phyloP scores from a whole-genome alignment of 306 rosid genomes.

The Prunus mume region DNA sequence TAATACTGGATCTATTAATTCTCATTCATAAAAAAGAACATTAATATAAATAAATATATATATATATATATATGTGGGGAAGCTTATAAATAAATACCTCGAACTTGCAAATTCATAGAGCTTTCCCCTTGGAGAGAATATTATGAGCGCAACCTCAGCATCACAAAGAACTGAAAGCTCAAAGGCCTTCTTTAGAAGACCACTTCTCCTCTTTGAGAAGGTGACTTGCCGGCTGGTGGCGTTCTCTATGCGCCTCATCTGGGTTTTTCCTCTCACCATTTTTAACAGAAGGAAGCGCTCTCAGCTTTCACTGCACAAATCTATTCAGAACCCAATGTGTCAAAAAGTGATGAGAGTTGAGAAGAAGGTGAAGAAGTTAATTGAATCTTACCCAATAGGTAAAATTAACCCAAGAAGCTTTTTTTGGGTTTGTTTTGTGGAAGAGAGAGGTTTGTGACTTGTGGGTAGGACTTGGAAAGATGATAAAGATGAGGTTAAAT shows the following conservation, averaged over 20 bases:
- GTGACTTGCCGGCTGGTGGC: slow-evolving; percentile 92
- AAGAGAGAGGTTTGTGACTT: background rate
- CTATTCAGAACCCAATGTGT: background rate
- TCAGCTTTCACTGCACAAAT: background rate
- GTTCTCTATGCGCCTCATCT: slow-evolving; percentile 81
- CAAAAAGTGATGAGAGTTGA: background rate
- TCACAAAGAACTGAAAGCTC: slow-evolving; percentile 90
- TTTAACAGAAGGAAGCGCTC: slow-evolving; percentile 3
- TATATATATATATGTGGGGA: background rate
- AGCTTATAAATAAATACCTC: slow-evolving; percentile 22
- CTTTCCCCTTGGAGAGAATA: slow-evolving; percentile 53
- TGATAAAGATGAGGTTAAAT: background rate
- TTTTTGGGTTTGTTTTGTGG: background rate
- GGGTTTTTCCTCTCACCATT: slow-evolving; percentile 95
- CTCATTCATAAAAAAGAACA: background rate
- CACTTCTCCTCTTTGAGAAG: slow-evolving; percentile 78
- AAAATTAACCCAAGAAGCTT: slow-evolving; percentile 18
- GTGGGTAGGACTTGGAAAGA: slow-evolving; percentile 2
- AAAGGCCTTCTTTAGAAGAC: slow-evolving; percentile 82
- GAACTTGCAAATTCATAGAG: slow-evolving; percentile 55
- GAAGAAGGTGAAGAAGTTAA: background rate
- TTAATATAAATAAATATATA: background rate
- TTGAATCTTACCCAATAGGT: slow-evolving; percentile 11
- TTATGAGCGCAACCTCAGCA: slow-evolving; percentile 47
- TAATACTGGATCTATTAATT: background rate